These are phyloP conservation scores for Xylaria telfairii DNA, from an alignment of 495 filamentous ascomycete genomes.

Conservation along the genomic window DNA sequence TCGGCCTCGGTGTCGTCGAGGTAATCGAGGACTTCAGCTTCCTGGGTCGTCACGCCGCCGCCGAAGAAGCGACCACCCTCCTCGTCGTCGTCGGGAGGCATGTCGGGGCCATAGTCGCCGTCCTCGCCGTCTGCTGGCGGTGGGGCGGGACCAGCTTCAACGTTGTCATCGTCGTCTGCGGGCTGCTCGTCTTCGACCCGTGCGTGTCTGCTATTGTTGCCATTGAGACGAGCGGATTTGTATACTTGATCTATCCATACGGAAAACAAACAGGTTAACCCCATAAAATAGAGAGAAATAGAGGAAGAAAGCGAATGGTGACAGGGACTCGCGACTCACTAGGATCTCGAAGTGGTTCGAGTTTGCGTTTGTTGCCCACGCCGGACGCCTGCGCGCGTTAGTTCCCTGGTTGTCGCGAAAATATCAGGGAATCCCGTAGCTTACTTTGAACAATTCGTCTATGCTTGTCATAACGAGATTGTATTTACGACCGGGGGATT, in stretches of 20 bases:
- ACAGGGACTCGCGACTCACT: conserved; percentile 55
- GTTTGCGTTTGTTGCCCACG: conserved; percentile 72
- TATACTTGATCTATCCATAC: conserved; percentile 68
- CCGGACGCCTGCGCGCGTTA: conserved; percentile 56
- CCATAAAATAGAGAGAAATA: background rate
- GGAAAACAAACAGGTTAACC: conserved; percentile 16
- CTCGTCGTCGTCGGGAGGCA: conserved; percentile 81
- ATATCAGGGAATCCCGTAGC: conserved; percentile 10
- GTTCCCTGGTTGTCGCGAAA: conserved; percentile 14
- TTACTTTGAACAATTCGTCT: conserved; percentile 85
- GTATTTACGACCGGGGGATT: background rate
- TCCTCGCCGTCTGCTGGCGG: conserved; percentile 44
- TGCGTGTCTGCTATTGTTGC: conserved; percentile 44
- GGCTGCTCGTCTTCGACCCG: conserved; percentile 59
- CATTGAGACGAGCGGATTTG: conserved; percentile 82
- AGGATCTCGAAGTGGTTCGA: conserved; percentile 72
- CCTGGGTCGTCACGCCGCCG: conserved; percentile 80
- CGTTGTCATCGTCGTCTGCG: conserved; percentile 55
- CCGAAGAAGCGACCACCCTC: conserved; percentile 96
- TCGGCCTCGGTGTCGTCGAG: conserved; percentile 56
- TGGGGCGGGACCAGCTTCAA: conserved; percentile 55
- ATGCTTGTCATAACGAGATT: conserved; percentile 69
- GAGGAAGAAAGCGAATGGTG: background rate
- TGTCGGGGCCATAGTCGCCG: conserved; percentile 70
- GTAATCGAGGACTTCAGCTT: conserved; percentile 87